Conservation (phyloP, 2,329 filamentous ascomycete species). For the Aureobasidium subglaciale region DNA sequence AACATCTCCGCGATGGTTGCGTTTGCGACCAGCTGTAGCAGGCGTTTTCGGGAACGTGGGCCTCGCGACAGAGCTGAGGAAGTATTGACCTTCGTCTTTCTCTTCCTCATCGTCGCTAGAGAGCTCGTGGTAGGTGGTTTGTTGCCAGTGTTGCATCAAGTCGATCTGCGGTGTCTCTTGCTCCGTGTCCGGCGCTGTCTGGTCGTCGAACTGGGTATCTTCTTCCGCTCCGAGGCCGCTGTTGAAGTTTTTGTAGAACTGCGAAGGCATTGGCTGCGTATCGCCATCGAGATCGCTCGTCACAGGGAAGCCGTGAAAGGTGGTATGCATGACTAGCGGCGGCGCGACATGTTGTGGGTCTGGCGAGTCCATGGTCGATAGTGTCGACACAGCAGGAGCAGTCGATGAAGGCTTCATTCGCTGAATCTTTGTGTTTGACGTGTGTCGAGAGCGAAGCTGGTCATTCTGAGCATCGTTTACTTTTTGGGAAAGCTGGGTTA, state of each 20-base stretch:
- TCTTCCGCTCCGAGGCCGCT: conserved; percentile 29
- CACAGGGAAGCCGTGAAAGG: conserved; percentile 31
- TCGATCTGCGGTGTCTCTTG: conserved; percentile 29
- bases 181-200: conserved; percentile 16
- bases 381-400: conserved; percentile 14
- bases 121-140: conserved; percentile 23
- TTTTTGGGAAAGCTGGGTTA: not conserved
- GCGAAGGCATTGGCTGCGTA: conserved; percentile 41
- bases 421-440: conserved; percentile 11
- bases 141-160: conserved; percentile 23
- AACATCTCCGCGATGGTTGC: conserved; percentile 33
- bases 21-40: conserved; percentile 33
- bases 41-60: conserved; percentile 36
- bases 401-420: conserved; percentile 14
- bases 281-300: conserved; percentile 31
- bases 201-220: conserved; percentile 3
- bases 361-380: conserved; percentile 10
- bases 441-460: not conserved
- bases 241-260: conserved; percentile 37
- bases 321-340: conserved; percentile 22
- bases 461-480: not conserved
- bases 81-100: conserved; percentile 13
- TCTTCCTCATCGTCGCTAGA: conserved; percentile 19
- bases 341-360: conserved; percentile 5
- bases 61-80: conserved; percentile 18